phyloP scores from a whole-genome alignment of 106 monocot species.

The Allium sativum region DNA sequence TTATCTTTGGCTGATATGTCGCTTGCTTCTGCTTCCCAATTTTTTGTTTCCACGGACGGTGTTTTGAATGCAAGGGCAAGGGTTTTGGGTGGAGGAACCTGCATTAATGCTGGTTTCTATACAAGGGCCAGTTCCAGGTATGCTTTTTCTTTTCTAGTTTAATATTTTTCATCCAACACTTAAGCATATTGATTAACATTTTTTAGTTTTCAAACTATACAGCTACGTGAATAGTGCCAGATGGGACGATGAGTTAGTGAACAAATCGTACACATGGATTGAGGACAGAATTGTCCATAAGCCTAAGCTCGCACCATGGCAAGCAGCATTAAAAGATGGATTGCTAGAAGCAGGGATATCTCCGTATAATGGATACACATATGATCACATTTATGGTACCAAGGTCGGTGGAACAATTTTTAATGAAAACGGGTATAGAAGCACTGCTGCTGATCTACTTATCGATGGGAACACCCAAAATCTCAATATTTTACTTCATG shows the following conservation, averaged over 20 bases:
- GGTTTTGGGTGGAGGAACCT: constrained; percentile 58
- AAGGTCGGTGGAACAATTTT: constrained; percentile 78
- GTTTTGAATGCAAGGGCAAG: constrained; percentile 62
- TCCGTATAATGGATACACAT: constrained; percentile 74
- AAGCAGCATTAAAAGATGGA: constrained; percentile 43
- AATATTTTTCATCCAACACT: neutral
- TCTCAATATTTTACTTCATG: constrained; percentile 50
- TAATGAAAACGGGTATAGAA: constrained; percentile 37
- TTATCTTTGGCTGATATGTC: constrained; percentile 39
- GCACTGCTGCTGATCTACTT: constrained; percentile 61
- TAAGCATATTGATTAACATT: neutral
- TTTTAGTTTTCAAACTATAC: neutral
- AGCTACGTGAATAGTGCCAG: constrained; percentile 36
- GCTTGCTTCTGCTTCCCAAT: constrained; percentile 37
- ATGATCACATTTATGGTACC: constrained; percentile 70
- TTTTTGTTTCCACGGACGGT: constrained; percentile 65
- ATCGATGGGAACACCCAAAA: constrained; percentile 28
- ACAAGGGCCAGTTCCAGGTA: constrained; percentile 55
- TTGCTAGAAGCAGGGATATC: constrained; percentile 50
- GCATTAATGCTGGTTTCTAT: constrained; percentile 78
- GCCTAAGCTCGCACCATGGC: constrained; percentile 59
- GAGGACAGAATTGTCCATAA: constrained; percentile 41
- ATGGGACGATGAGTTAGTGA: constrained; percentile 45
- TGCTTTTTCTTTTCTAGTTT: neutral
- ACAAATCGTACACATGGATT: constrained; percentile 50